These are phyloP conservation scores for Glebionis coronaria DNA, from an alignment of 129 eudicot species.

Conservation along the genomic window DNA sequence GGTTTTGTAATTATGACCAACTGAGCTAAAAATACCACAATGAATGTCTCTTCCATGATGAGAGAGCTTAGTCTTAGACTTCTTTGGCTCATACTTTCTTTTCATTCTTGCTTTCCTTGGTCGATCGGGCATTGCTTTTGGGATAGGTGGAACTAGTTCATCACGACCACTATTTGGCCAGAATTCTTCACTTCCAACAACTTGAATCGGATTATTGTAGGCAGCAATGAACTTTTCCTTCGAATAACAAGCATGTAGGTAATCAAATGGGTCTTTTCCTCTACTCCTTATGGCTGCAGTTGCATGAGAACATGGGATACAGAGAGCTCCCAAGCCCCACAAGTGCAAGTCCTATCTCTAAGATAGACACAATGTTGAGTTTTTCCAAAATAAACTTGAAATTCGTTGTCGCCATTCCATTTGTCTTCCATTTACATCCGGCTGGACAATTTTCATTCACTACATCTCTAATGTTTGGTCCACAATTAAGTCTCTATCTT, in stretches of 20 bases:
- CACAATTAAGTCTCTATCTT: no score
- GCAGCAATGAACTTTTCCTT: not conserved
- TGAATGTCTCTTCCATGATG: not conserved
- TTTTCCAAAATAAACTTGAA: not conserved
- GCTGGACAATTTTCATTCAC: not conserved
- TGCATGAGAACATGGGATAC: not conserved
- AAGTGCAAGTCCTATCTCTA: no score
- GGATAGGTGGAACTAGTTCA: not conserved
- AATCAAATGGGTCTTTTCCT: not conserved
- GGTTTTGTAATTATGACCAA: not conserved
- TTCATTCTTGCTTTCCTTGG: not conserved
- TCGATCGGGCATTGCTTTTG: no score
- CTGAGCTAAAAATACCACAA: not conserved
- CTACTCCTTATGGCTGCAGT: not conserved
- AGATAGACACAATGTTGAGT: slow-evolving; percentile 1
- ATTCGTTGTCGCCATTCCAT: not conserved
- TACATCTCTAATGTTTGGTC: no score
- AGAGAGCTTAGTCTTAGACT: not conserved
- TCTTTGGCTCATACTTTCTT: not conserved
- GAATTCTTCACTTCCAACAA: not conserved
- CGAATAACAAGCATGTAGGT: not conserved
- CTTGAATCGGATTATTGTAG: not conserved
- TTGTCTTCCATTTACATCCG: not conserved
- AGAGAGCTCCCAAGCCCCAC: not conserved
- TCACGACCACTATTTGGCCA: not conserved